Evolutionary conservation across 805 yeast genomes (phyloP), one percentile per base, ranked within the genome.

Genomic region (Wickerhamiella domercqiae): DNA sequence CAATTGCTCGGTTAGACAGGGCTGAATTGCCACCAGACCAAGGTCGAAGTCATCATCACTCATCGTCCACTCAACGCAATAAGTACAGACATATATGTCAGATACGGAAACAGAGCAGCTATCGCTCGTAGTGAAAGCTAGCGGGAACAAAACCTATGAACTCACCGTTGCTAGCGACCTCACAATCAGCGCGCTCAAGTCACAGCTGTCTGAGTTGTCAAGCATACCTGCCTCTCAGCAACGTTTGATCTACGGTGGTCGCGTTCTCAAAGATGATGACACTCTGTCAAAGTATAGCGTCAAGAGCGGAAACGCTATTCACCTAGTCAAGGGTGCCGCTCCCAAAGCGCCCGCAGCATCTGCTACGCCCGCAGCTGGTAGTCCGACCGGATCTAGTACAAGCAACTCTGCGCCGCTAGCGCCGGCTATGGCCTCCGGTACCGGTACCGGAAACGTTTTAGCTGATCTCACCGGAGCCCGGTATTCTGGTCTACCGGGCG

Each of bases 401-500:
- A 30, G 43, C 35, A 31, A 42, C 35, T 38, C 40, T 9, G 34
- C 38, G 17, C 95, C 96, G n/a, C 56, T 75, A 14, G 81, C 77
- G 51, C 38, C 47, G 7, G 34, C 34, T 9, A 67, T 87, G 34
- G 73, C 94, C 3, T 71, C 96, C 2, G 98, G 98, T 4, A 78
- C 73, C 45, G 90, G 87, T 9, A 70, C 93, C 0, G 81, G 78
- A 58, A 83, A 90, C 57, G 93, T 94, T 26, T 66, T 90, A 51
- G 86, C 94, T 7, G 95, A 79, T 46, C 65, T 87, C 46, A 87
- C 97, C 0, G 87, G 94, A 35, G 97, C 97, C 2, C 72, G 96
- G 38, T 90, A 84, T 53, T 96, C 97, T 2, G 98, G 98, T 1
- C 75, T 73, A 49, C n/a, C n/a, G n/a, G n/a, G n/a, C n/a, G 70